Conservation (phyloP, 2,329 filamentous ascomycete genomes). For the Didymella pomorum region DNA sequence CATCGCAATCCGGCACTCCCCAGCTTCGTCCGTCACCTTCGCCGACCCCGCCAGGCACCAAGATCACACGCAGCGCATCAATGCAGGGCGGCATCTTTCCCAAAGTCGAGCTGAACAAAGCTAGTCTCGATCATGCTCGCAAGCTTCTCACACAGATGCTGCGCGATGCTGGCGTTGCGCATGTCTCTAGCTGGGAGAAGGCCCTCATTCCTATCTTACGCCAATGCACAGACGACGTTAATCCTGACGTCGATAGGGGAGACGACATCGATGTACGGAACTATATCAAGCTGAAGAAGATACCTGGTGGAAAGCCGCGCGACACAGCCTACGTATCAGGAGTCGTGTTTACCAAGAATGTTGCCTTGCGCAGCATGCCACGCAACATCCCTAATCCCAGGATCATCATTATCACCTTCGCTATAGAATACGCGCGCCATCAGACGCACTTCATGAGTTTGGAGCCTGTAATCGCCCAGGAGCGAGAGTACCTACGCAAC, state of each 20-base stretch:
- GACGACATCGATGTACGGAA: slow-evolving; percentile 98
- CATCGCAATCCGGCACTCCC: slow-evolving; percentile 34
- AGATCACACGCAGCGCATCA: slow-evolving; percentile 76
- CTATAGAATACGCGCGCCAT: slow-evolving; percentile 94
- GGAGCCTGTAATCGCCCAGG: slow-evolving; percentile 94
- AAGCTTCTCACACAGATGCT: slow-evolving; percentile 85
- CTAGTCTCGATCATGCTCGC: slow-evolving; percentile 87
- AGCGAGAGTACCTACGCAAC: slow-evolving; percentile 90
- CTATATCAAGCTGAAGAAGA: slow-evolving; percentile 97
- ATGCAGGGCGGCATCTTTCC: slow-evolving; percentile 78
- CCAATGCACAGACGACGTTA: slow-evolving; percentile 91
- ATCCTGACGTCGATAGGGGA: slow-evolving; percentile 86
- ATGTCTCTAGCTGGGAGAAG: slow-evolving; percentile 82
- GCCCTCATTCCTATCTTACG: slow-evolving; percentile 89
- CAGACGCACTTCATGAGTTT: slow-evolving; percentile 97
- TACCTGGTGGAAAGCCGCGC: slow-evolving; percentile 85
- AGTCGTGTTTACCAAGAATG: slow-evolving; percentile 95
- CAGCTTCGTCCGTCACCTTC: slow-evolving; percentile 37
- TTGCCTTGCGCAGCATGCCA: slow-evolving; percentile 96
- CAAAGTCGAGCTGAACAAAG: slow-evolving; percentile 83
- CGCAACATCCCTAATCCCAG: slow-evolving; percentile 83
- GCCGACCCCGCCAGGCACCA: slow-evolving; percentile 44
- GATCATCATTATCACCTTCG: slow-evolving; percentile 91
- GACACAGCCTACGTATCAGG: slow-evolving; percentile 98
- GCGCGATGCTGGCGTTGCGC: slow-evolving; percentile 76